A percentile compares a stretch with the other conserved stretches of the same genome.
Evolutionary conservation across 2,329 filamentous ascomycete species (phyloP).

Genomic region (Elsinoe arachidis): DNA sequence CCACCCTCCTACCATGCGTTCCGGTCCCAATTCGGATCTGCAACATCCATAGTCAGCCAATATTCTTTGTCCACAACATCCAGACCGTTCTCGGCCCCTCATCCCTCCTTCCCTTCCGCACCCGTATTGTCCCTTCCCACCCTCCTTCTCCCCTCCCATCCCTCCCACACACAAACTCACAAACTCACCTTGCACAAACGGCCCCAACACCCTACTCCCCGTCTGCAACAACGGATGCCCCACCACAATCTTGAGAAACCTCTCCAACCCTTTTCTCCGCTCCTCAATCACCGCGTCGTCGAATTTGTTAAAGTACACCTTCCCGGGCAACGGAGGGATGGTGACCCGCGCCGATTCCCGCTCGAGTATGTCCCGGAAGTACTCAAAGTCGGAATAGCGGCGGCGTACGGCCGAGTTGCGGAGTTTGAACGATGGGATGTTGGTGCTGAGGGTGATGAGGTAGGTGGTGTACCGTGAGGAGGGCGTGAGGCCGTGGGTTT

Average conservation of each 20-base stretch:
- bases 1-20: constrained; percentile 60
- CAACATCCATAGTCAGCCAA: constrained; percentile 18
- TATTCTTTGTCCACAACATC: not conserved
- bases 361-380: constrained; percentile 97
- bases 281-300: constrained; percentile 98
- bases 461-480: constrained; percentile 82
- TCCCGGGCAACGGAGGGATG: constrained; percentile 89
- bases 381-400: constrained; percentile 96
- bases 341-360: constrained; percentile 88
- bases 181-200: constrained; percentile 83
- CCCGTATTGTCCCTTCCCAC: not conserved
- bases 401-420: constrained; percentile 75
- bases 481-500: constrained; percentile 79
- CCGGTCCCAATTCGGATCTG: constrained; percentile 82
- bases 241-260: constrained; percentile 95
- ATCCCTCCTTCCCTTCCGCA: not conserved
- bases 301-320: constrained; percentile 97
- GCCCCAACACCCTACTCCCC: constrained; percentile 89
- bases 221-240: constrained; percentile 95
- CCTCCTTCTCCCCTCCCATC: not conserved
- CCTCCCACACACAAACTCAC: not conserved
- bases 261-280: constrained; percentile 78
- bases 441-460: constrained; percentile 94
- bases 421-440: constrained; percentile 98
- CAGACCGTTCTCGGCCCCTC: not conserved